phyloP scores from a whole-genome alignment of 495 filamentous ascomycete species.

The Xeromyces bisporus region DNA sequence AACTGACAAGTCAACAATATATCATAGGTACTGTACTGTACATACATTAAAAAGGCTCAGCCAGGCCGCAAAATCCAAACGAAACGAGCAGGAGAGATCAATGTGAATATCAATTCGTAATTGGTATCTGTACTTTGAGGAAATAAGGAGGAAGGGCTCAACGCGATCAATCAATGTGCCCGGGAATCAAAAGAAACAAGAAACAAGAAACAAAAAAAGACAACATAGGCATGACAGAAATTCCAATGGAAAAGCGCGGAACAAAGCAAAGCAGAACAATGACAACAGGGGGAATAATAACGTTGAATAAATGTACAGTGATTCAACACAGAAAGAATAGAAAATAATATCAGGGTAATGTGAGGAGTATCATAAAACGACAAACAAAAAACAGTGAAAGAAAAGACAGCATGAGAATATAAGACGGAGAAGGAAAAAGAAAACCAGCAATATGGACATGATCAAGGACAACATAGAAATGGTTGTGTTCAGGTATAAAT shows the following conservation, averaged over 20 bases:
- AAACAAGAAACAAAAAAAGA: conserved; percentile 8
- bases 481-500: too few relatives aligned
- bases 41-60: too few relatives aligned
- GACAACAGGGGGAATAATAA: background rate
- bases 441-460: too few relatives aligned
- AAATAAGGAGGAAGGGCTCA: conserved; percentile 5
- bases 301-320: background rate
- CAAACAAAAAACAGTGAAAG: background rate
- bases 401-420: conserved; percentile 11
- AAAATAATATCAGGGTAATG: too few relatives aligned
- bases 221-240: conserved; percentile 10
- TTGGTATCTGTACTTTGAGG: background rate
- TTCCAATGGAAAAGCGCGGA: too few relatives aligned
- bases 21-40: too few relatives aligned
- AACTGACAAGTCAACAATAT: too few relatives aligned
- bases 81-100: too few relatives aligned
- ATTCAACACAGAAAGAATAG: background rate
- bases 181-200: conserved; percentile 14
- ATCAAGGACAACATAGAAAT: too few relatives aligned
- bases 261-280: conserved; percentile 1
- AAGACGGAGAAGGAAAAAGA: conserved; percentile 6
- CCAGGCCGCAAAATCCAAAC: too few relatives aligned
- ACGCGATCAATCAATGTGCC: conserved; percentile 4
- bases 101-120: too few relatives aligned
- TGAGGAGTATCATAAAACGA: background rate